Percentiles rank a stretch among this genome's conserved stretches.
These are phyloP conservation scores for Aspergillus conjunctus DNA, from an alignment of 495 filamentous ascomycete species.

Conservation along the genomic window DNA sequence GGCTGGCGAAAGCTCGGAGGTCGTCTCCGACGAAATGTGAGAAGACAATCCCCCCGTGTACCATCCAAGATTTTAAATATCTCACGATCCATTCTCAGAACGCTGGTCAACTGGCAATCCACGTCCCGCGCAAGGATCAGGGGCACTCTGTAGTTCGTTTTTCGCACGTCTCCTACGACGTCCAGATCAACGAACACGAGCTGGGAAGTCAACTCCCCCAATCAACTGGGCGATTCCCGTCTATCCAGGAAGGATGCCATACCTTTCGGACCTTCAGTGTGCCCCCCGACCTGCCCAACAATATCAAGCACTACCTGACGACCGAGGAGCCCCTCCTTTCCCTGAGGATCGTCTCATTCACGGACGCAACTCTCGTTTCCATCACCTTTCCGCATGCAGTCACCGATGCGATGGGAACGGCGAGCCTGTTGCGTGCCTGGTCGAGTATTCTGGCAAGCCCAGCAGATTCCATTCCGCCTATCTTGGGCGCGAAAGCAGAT, in stretches of 20 bases:
- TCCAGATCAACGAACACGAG: background rate
- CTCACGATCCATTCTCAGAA: background rate
- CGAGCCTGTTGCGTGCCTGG: background rate
- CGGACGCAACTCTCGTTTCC: conserved; percentile 1
- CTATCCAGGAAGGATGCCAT: background rate
- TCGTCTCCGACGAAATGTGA: background rate
- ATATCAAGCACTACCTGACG: background rate
- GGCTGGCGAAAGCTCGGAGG: conserved; percentile 10
- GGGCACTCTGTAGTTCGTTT: background rate
- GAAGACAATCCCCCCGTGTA: too few species aligned
- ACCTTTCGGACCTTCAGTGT: background rate
- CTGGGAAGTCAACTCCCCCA: background rate
- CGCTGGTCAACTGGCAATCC: background rate
- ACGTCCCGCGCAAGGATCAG: background rate
- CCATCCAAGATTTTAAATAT: background rate
- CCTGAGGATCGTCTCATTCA: conserved; percentile 3
- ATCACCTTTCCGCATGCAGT: background rate
- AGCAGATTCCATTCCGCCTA: background rate
- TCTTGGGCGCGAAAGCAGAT: background rate
- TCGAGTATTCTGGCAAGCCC: background rate
- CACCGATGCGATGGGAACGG: conserved; percentile 5
- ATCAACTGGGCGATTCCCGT: background rate
- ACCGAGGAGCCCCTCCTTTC: background rate
- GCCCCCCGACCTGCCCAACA: background rate
- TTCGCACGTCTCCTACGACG: background rate